Percentiles rank a stretch among this genome's conserved stretches.
Evolutionary conservation across 768 basidiomycete genomes (phyloP).

Genomic region (Mycena filopes): DNA sequence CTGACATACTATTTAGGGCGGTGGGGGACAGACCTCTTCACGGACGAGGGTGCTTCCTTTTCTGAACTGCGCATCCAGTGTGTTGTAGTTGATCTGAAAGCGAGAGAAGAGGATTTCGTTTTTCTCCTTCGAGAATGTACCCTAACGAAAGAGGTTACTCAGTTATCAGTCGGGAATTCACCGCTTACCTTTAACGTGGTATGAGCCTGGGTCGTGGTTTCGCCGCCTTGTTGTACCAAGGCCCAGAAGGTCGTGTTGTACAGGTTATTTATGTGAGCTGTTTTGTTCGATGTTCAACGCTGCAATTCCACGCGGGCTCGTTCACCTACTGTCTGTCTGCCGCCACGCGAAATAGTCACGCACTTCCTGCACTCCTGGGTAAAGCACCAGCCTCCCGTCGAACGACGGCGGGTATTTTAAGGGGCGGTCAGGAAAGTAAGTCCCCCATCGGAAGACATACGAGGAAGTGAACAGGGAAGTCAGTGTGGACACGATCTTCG

Average conservation of each 20-base stretch:
- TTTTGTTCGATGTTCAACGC: constrained; percentile 42
- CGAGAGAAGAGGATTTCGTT: constrained; percentile 88
- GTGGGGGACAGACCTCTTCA: constrained; percentile 54
- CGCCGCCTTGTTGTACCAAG: constrained; percentile 83
- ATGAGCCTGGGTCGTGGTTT: constrained; percentile 85
- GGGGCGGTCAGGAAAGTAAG: constrained; percentile 77
- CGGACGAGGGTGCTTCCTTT: constrained; percentile 90
- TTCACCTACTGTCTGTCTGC: constrained; percentile 75
- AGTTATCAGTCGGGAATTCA: not conserved
- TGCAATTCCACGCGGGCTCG: not conserved
- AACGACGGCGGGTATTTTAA: constrained; percentile 91
- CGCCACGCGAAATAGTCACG: constrained; percentile 95
- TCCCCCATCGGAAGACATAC: constrained; percentile 88
- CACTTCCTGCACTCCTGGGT: constrained; percentile 58
- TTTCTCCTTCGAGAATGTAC: constrained; percentile 89
- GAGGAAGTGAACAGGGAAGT: constrained; percentile 66
- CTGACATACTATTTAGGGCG: not conserved
- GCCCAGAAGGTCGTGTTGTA: constrained; percentile 99
- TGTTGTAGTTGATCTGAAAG: constrained; percentile 91
- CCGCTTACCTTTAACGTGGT: constrained; percentile 71
- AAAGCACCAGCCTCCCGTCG: constrained; percentile 88
- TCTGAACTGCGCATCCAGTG: constrained; percentile 72
- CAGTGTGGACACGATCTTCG: constrained; percentile 59
- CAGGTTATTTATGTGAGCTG: constrained; percentile 97
- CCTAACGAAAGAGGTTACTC: constrained; percentile 55